Base-by-base conservation (phyloP, 2,329 filamentous ascomycete genomes). In the Colletotrichum zoysiae region DNA sequence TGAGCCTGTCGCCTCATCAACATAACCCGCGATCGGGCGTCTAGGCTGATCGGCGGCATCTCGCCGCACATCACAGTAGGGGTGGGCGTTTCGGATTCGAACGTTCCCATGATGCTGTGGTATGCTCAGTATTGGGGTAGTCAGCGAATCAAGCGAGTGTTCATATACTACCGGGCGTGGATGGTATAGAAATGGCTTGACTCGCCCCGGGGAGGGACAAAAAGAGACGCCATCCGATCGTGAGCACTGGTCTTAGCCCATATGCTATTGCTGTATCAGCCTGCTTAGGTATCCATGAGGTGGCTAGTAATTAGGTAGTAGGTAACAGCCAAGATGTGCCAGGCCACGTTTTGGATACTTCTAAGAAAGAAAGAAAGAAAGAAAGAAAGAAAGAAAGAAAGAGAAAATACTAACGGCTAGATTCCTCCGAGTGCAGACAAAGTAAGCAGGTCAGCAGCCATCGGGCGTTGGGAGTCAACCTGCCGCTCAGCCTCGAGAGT, bases 321-420 rank as follows among this genome's bases (percentile, higher is more conserved):
- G 35, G 7, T 56, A 69, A 59, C 65, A 64, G 69, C 65, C 69
- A 69, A 69, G 69, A 23, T 30, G 57, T 68, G 50, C 51, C 68
- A 44, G 30, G 30, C 44, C 35, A 35, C n/a, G 38, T 42, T 70
- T 59, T 38, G n/a, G 12, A 14, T 20, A 2, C 38, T 44, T 57
- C 6, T 14, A 42, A 33, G 59, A 16, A 26, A 38, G 44, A 46
- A 46, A 9, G 42, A 20, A 18, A 44, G 12, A 16, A 16, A 16
- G 16, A 18, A 44, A 7, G 18, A 12, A 18, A 1, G 40, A 18
- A 5, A 18, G 38, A 40, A 4, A 40, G 38, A 40, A 3, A 44
- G 42, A 46, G 44, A 46, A 18, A 9, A 5, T 11, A n/a, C 18
- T 46, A 20, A 8, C 35, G 46, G 48, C 50, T 35, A 11, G 42